Percentiles rank a stretch among this genome's conserved stretches.
Conservation (phyloP, 1,139 yeast species). For the Yamadazyma mexicana region DNA sequence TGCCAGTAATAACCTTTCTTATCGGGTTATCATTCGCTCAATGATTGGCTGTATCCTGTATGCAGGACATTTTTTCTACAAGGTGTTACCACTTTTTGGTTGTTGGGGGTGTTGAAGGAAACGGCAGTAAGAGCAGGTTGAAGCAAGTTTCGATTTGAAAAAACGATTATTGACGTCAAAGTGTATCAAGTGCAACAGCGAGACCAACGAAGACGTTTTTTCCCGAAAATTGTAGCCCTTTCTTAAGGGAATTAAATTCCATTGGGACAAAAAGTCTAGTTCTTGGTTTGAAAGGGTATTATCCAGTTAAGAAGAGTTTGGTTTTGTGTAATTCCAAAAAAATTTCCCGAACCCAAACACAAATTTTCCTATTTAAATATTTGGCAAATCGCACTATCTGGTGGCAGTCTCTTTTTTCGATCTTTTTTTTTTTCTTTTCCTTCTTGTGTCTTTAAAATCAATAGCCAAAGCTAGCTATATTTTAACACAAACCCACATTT, state of each 20-base stretch:
- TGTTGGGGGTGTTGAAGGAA: too few species aligned
- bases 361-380: slow-evolving; percentile 3
- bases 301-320: neutral
- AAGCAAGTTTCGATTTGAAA: too few species aligned
- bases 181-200: too few species aligned
- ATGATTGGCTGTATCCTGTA: slow-evolving; percentile 11
- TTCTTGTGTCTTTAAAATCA: neutral
- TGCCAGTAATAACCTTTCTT: slow-evolving; percentile 7
- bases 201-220: too few species aligned
- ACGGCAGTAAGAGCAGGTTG: too few species aligned
- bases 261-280: neutral
- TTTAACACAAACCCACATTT: slow-evolving; percentile 1
- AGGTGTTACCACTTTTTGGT: neutral
- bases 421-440: neutral
- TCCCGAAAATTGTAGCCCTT: too few species aligned
- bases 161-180: too few species aligned
- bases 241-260: neutral
- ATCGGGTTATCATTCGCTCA: slow-evolving; percentile 11
- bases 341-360: neutral
- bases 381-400: slow-evolving; percentile 5
- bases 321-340: too few species aligned
- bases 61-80: neutral
- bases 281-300: neutral
- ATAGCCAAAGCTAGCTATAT: slow-evolving; percentile 2
- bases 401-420: too few species aligned